Evolutionary conservation across 1,284 basidiomycete species (phyloP), one percentile per base, ranked within the genome.

Genomic region (Boletus semigastroideus): DNA sequence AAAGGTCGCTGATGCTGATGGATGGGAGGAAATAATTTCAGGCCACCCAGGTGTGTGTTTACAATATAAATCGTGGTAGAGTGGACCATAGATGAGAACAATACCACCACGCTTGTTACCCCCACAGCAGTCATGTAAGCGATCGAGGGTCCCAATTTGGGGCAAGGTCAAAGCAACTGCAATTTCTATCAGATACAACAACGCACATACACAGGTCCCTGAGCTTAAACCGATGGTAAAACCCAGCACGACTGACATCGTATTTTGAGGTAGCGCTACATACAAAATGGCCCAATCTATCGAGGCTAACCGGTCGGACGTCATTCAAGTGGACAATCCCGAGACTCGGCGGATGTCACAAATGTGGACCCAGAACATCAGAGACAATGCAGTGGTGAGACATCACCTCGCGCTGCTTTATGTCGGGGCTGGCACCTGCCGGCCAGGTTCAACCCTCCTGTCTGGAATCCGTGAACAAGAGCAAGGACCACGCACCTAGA

Each of bases 91-190:
- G 34, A 28, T n/a, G 46, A 48, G 52, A 56, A 65, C 53, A 63
- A 66, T 53, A 52, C 50, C 14, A 40, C n/a, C 42, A 37, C 14
- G 39, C n/a, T 39, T n/a, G 33, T 33, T 25, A 50, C 39, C 9
- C 58, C 62, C 22, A 59, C 61, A 54, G 44, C 48, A 53, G 20
- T 33, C 31, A 36, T 30, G 41, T 62, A 54, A 58, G 60, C 60
- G 58, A 51, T 22, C 40, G 7, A 10, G 34, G 16, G 42, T 42
- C 44, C 39, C 3, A 42, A 52, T 47, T n/a, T 31, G 31, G 46
- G n/a, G 48, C 39, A 9, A 47, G 30, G 51, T 61, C 60, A 64
- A 58, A 62, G 62, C 62, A 60, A 53, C 28, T 27, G n/a, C 48
- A 9, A 25, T 25, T 25, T 25, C n/a, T n/a, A n/a, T n/a, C n/a